These are phyloP conservation scores for Phytophthora agathidicida DNA, from an alignment of 352 stramenopile genomes.

Conservation along the genomic window DNA sequence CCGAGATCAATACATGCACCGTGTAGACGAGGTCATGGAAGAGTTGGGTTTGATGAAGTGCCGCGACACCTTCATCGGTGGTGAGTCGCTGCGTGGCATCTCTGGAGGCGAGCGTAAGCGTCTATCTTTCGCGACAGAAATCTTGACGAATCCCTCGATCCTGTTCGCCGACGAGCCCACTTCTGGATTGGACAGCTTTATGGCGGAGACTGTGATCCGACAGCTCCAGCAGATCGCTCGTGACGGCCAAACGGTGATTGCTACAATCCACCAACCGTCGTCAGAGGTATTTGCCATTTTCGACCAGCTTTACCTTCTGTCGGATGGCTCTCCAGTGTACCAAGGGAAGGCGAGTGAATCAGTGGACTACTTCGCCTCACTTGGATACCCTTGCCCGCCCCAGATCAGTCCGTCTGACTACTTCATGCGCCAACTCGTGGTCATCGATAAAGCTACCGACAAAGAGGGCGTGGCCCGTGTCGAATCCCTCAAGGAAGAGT, in stretches of 20 bases:
- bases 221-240: slow-evolving; percentile 70
- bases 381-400: slow-evolving; percentile 34
- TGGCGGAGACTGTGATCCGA: slow-evolving; percentile 46
- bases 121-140: slow-evolving; percentile 75
- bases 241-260: slow-evolving; percentile 81
- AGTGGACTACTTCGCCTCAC: no score
- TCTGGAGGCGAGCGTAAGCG: slow-evolving; percentile 80
- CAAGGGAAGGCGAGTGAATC: no score
- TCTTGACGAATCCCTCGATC: no score
- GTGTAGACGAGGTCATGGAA: slow-evolving; percentile 50
- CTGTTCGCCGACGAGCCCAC: slow-evolving; percentile 84
- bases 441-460: no score
- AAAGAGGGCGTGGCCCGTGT: slow-evolving; percentile 30
- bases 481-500: slow-evolving; percentile 26
- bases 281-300: no score
- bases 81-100: slow-evolving; percentile 46
- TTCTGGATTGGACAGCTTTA: slow-evolving; percentile 53
- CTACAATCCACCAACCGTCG: no score
- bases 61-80: slow-evolving; percentile 54
- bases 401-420: slow-evolving; percentile 49
- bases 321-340: no score
- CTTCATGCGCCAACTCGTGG: slow-evolving; percentile 49
- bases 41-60: slow-evolving; percentile 52
- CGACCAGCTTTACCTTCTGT: no score
- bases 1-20: slow-evolving; percentile 27